Evolutionary conservation across 2,329 filamentous ascomycete genomes (phyloP).

Genomic region (Colletotrichum paranaense): DNA sequence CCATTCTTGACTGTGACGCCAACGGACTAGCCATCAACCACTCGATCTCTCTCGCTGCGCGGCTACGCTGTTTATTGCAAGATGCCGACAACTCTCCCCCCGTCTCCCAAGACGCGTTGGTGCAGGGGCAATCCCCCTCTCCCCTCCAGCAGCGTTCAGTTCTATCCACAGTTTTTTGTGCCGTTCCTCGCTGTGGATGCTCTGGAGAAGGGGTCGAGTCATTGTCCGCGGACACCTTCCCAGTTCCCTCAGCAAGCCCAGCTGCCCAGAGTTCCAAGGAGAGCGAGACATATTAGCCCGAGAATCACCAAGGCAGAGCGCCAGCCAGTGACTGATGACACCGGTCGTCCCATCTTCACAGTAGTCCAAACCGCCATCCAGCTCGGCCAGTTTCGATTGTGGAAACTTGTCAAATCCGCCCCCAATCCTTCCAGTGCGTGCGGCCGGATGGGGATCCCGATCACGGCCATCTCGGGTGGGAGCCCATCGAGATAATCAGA

Average conservation of each 20-base stretch:
- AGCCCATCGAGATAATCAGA: neutral
- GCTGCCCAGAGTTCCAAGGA: slow-evolving; percentile 1
- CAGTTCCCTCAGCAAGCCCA: neutral
- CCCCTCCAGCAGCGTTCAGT: slow-evolving; percentile 3
- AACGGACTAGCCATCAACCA: slow-evolving; percentile 1
- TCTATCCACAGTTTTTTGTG: neutral
- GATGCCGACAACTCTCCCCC: neutral
- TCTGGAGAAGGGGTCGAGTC: slow-evolving; percentile 31
- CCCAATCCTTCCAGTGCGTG: slow-evolving; percentile 6
- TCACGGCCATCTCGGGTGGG: neutral
- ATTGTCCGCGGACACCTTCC: slow-evolving; percentile 17
- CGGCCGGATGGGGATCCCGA: neutral
- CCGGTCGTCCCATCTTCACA: slow-evolving; percentile 21
- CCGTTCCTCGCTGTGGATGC: slow-evolving; percentile 27
- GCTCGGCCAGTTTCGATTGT: slow-evolving; percentile 7
- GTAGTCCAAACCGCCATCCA: slow-evolving; percentile 20
- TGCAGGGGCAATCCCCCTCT: slow-evolving; percentile 25
- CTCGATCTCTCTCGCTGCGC: neutral
- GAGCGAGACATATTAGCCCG: slow-evolving; percentile 3
- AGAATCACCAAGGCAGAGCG: slow-evolving; percentile 13
- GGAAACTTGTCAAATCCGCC: slow-evolving; percentile 9
- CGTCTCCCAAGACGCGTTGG: slow-evolving; percentile 22
- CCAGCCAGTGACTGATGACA: neutral
- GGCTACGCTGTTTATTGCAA: slow-evolving; percentile 8
- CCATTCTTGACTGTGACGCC: slow-evolving; percentile 25